Evolutionary conservation across 1,139 yeast genomes (phyloP), one percentile per base, ranked within the genome.

Genomic region (Yamadazyma songkhlaensis): DNA sequence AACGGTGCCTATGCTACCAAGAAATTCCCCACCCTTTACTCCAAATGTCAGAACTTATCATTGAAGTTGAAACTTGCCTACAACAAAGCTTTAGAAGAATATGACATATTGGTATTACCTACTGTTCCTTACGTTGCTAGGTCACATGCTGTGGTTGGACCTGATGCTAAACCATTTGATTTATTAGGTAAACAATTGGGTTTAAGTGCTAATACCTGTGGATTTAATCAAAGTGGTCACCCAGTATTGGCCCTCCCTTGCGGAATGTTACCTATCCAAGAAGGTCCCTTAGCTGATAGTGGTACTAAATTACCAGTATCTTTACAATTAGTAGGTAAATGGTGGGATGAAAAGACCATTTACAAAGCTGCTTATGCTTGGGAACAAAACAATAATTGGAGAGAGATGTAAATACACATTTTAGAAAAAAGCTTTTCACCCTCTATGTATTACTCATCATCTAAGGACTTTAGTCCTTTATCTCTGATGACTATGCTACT

Each of bases 211-310:
- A 63, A 63, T 44, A 61, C 68, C 5, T 59, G 61, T 20, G 58
- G 60, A 25, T 63, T 63, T 47, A 56, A 62, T 42, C 54, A 55
- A 41, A 59, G 64, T 22, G 68, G 68, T 2, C 65, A 62, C 37
- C 68, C 68, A 20, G 64, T 65, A 2, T 36, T 62, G 39, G 55
- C 54, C 31, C 45, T 62, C 24, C 68, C 68, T 4, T 46, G 59
- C 31, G 65, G 66, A 2, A 48, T 57, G 40, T 44, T 63, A 33
- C 42, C 54, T 6, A 47, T 59, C 10, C 38, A 46, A 9, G 63
- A 58, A 32, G 60, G 58, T 22, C 54, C 56, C 6, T 34, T 39
- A n/a, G 37, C 40, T 14, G 36, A 37, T 29, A 32, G 39, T 23
- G 53, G 51, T 3, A 43, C 47, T 32, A 59, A 55, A 38, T 50